Base-by-base conservation (phyloP, 2,329 filamentous ascomycete genomes). In the Aspergillus transmontanensis region DNA sequence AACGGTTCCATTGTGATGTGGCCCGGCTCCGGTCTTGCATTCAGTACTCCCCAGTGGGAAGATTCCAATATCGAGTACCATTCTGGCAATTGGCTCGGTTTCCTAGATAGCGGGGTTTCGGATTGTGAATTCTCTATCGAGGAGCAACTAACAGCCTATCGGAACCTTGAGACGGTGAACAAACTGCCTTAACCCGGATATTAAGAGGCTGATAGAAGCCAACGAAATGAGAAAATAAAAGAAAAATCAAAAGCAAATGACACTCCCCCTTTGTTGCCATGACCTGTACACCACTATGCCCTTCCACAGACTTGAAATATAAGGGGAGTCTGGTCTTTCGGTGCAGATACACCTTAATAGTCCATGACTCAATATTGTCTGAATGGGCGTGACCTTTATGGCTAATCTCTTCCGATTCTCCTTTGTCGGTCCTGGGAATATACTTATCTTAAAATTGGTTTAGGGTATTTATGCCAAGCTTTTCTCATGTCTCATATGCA, bases 11-110 rank as follows among this genome's bases (percentile, higher is more conserved):
- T 60, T 1, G 46, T 62, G 5, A 62, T 66, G 48, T 68, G 64
- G 64, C 64, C 66, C 5, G 66, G 66, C 0, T 66, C 66, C 9
- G 53, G 54, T 1, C 26, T 59, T 41, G 39, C 61, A 12, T 26
- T 26, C 56, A 28, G 19, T 58, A 10, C 30, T 59, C 41, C 53
- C 6, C 23, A 45, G 21, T 46, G 43, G 36, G 32, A 64, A n/a
- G 65, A 64, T 23, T 67, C 58, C 48, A 63, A 66, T 3, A 62
- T 67, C 16, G 58, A 62, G 16, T 67, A 67, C n/a, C 63, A 55
- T 54, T 62, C 48, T 28, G 48, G 57, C 11, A 67, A 67, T 53
- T 53, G 61, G 16, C 64, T 63, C 21, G 55, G 58, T 3, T 67
- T 50, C n/a, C 19, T 67, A 30, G 65, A 61, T 1, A 62, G 41